Evolutionary conservation across 1,139 yeast species (phyloP), one percentile per base, ranked within the genome.

Genomic region (Kurtzmaniella natalensis): DNA sequence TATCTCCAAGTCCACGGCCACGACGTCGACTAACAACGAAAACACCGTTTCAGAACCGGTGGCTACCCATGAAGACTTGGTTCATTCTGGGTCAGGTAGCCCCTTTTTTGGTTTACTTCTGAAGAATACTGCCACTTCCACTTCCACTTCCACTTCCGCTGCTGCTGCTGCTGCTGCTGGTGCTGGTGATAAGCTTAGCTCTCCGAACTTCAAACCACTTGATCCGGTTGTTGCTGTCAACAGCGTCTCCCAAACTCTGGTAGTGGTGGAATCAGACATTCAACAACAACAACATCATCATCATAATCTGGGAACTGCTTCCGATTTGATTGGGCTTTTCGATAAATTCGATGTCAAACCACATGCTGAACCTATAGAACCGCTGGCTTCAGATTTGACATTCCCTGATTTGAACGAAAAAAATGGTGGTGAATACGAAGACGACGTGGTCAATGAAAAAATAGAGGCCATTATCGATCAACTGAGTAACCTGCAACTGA

Each of bases 1-100:
- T 39, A 53, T 65, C 14, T 50, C 66, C 31, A 68, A 68, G 45
- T 49, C 73, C 6, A 54, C 63, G 2, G 62, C 74, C n/a, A 68
- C 74, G 3, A 68, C 73, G 2, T 65, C 72, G 18, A 65, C 72
- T 10, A 57, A 63, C 16, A 64, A 63, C 38, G 52, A 64, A 22
- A 59, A 49, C 36, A 53, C 63, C 2, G 48, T 53, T 0, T 57
- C 64, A 4, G 45, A 50, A n/a, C 46, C 53, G 23, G 43, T 45
- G 28, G 34, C 41, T 16, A 13, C 15, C 15, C 16, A 23, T 4
- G 14, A 23, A 11, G 26, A 23, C 4, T 16, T 23, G 14, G n/a
- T n/a, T n/a, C n/a, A n/a, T n/a, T n/a, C n/a, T 9, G 23, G n/a
- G 23, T n/a, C 32, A 3, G 13, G 7, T 14, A 29, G 26, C 16